Evolutionary conservation across 805 yeast species (phyloP), one percentile per base, ranked within the genome.

Genomic region (Yarrowia keelungensis): DNA sequence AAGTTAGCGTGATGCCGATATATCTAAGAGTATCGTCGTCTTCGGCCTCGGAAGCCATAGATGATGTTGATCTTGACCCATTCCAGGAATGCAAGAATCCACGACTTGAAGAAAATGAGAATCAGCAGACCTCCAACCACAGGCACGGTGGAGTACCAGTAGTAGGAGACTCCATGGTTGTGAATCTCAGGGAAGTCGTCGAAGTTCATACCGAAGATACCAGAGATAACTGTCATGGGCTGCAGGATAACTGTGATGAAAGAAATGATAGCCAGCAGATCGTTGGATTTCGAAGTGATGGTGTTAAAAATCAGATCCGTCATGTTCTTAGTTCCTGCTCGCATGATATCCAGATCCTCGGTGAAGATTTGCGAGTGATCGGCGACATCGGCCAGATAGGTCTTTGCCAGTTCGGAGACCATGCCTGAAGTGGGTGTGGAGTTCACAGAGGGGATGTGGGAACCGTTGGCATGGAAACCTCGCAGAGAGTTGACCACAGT

Each of bases 161-260:
- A 62, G 39, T 62, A 62, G 8, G 56, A 47, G 16, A 62, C 67
- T 8, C 56, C 50, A 19, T 62, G 46, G 47, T 69, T 43, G 39
- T 79, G 72, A 49, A 85, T 74, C 61, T 81, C 80, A 3, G 78
- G 79, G 71, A 85, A 85, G 8, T 73, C 69, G 36, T 76, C 74
- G 73, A 85, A 85, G 72, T 85, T 85, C 87, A 85, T 85, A 16
- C 87, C 87, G 70, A 84, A 86, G 73, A 85, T 86, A 12, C 89
- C 89, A 0, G 89, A 85, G 81, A 87, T 80, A 73, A 86, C 86
- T 5, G 86, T 81, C 67, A 86, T 74, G 5, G 89, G 89, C 46
- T 86, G 77, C 72, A 86, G 86, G 14, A 86, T 81, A 14, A 86
- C 88, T 0, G 89, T 84, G 10, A 86, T 84, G 46, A 86, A 73